Base-by-base conservation (phyloP, 331 rosid species). In the Prunus yedoensis region DNA sequence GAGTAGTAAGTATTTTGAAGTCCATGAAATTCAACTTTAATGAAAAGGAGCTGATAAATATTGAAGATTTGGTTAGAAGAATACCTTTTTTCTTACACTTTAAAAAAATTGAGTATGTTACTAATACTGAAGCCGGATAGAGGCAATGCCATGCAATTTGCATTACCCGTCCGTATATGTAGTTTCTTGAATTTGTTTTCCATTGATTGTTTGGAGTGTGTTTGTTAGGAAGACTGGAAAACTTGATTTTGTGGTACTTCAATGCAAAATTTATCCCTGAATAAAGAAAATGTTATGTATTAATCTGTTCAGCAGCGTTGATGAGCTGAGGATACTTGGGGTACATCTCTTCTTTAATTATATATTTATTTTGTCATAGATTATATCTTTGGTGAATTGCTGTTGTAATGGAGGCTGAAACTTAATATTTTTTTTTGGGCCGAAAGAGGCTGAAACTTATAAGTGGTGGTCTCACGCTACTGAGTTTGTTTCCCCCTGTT, bases 401-500 rank as follows among this genome's bases (percentile, higher is more conserved):
- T 16, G 23, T 18, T 50, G 28, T 65, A 62, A n/a, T 21, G 27
- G 57, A 64, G n/a, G 49, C 14, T 65, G 68, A 74, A 58, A 66
- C 25, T 23, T 23, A 23, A 23, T 30, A 12, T 23, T 1, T 35
- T 35, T 35, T 35, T 4, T 32, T 1, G 41, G 41, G 8, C 5
- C 8, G 41, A 35, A 35, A 35, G 5, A 4, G 35, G 27, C 21
- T 56, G 61, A 74, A 67, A 65, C 25, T 23, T 23, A 35, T 35
- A 5, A 12, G 30, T 25, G 52, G 16, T 70, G 68, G 45, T 71
- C 57, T 15, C 20, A 41, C 30, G 30, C 66, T 41, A 59, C 60
- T 64, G 30, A 49, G 8, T 70, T 17, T 38, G 60, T 28, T 80
- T 49, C 35, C 57, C 30, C 30, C 57, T 70, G 47, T 68, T 51